Base-by-base conservation (phyloP, 75 land plant species). In the Azolla pinnata region DNA sequence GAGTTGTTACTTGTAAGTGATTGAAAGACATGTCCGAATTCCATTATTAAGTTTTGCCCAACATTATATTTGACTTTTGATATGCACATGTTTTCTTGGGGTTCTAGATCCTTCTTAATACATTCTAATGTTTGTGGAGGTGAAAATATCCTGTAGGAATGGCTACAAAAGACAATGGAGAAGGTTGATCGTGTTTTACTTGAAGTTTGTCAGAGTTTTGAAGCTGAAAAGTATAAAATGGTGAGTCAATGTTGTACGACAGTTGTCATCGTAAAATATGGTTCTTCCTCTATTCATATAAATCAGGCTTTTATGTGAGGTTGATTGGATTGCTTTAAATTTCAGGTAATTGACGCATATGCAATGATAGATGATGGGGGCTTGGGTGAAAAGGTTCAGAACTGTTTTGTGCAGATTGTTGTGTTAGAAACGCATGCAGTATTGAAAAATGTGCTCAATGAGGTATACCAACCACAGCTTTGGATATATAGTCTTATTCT, bases 271-370 rank as follows among this genome's bases (percentile, higher is more conserved):
- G n/a, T n/a, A n/a, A n/a, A n/a, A n/a, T n/a, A 2, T 26, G 20
- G 12, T 17, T 2, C 16, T 46, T 49, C 31, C 31, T 52, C 8
- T 53, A 17, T 23, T 19, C 0, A 2, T 38, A 20, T 17, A 26
- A 40, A 33, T 56, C 54, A 24, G 19, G 21, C 34, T 50, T 9
- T 4, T 59, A 45, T 75, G 49, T n/a, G n/a, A n/a, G n/a, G n/a
- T n/a, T n/a, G n/a, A n/a, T n/a, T n/a, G n/a, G n/a, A n/a, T n/a
- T n/a, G n/a, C n/a, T n/a, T n/a, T n/a, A n/a, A n/a, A n/a, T n/a
- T n/a, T n/a, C 77, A 92, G 97, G 97, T 88, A 33, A 69, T 85
- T 64, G 86, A 92, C 75, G 97, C 97, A 29, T 92, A 88, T 83
- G 82, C 90, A 8, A 66, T 92, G 53, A 72, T 88, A 34, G 97